Evolutionary conservation across 2,329 filamentous ascomycete species (phyloP).

Genomic region (Mycosphaerella arachidis): DNA sequence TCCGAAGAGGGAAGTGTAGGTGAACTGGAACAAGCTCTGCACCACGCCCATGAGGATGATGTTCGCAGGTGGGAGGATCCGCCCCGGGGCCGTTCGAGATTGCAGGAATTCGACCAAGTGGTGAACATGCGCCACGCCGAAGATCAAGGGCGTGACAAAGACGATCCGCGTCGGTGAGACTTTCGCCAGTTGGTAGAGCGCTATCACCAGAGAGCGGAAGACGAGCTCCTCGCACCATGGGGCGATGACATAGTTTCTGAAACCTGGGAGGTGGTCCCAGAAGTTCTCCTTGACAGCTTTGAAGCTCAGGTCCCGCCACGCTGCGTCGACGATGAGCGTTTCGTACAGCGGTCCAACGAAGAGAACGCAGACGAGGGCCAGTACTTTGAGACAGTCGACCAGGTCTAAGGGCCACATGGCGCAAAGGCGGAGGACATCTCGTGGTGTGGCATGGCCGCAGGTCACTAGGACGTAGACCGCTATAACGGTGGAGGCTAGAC

Average conservation of each 20-base stretch:
- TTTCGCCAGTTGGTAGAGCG: conserved; percentile 71
- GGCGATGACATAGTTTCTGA: conserved; percentile 83
- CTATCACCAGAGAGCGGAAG: conserved; percentile 82
- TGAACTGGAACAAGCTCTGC: conserved; percentile 76
- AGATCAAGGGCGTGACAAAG: conserved; percentile 80
- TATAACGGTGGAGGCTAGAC: conserved; percentile 59
- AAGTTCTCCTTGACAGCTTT: conserved; percentile 53
- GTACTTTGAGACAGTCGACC: conserved; percentile 42
- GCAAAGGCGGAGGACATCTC: conserved; percentile 62
- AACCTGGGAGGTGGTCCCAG: conserved; percentile 71
- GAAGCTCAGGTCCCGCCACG: conserved; percentile 54
- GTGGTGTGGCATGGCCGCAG: conserved; percentile 46
- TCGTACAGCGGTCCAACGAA: conserved; percentile 86
- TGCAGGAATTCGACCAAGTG: conserved; percentile 93
- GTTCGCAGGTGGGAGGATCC: conserved; percentile 11
- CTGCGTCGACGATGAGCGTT: conserved; percentile 65
- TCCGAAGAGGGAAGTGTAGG: conserved; percentile 88
- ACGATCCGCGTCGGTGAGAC: conserved; percentile 56
- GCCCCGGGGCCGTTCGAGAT: conserved; percentile 59
- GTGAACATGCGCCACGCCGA: conserved; percentile 88
- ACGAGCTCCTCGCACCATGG: conserved; percentile 86
- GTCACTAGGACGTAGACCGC: conserved; percentile 64
- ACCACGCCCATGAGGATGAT: conserved; percentile 44
- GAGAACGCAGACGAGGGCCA: conserved; percentile 71
- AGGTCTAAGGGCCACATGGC: conserved; percentile 76